Base-by-base conservation (phyloP, 139 green algal species). In the Micromonas pusilla region DNA sequence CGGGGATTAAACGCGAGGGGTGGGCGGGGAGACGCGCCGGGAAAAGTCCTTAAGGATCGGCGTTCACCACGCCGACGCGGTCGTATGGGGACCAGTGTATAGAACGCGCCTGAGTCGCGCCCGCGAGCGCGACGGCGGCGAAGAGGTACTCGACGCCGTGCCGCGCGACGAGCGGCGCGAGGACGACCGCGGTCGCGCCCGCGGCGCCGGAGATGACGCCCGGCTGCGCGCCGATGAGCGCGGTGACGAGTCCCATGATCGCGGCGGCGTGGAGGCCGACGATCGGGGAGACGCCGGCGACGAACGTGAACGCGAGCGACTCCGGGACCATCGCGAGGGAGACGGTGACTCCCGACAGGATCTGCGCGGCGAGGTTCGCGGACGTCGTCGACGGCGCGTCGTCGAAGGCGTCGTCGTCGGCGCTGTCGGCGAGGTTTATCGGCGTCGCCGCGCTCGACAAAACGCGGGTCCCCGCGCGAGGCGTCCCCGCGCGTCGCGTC, bases 61-160 rank as follows among this genome's bases (percentile, higher is more conserved):
- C n/a, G n/a, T n/a, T n/a, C n/a, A n/a, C n/a, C n/a, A n/a, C n/a
- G n/a, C n/a, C n/a, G n/a, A n/a, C n/a, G n/a, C n/a, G n/a, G n/a
- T n/a, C n/a, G n/a, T n/a, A n/a, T n/a, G n/a, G n/a, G n/a, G n/a
- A n/a, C n/a, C n/a, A n/a, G n/a, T n/a, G n/a, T n/a, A n/a, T n/a
- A n/a, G n/a, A n/a, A n/a, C n/a, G n/a, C 1, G 72, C n/a, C 74
- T 84, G 79, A 20, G 81, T 62, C 0, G 37, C 54, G 2, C 80
- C 80, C 9, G 34, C 30, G 45, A 84, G 52, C 36, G 62, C 65
- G 1, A 81, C 36, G 54, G 30, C 32, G 5, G 80, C 80, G 68
- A 84, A 84, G 45, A 84, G 68, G 75, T 84, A 84, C 57, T 84
- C 80, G 19, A 73, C 28, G 2, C 80, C 80, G 52, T 81, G 68